Conservation (phyloP, 306 rosid genomes). For the Quercus alba region DNA sequence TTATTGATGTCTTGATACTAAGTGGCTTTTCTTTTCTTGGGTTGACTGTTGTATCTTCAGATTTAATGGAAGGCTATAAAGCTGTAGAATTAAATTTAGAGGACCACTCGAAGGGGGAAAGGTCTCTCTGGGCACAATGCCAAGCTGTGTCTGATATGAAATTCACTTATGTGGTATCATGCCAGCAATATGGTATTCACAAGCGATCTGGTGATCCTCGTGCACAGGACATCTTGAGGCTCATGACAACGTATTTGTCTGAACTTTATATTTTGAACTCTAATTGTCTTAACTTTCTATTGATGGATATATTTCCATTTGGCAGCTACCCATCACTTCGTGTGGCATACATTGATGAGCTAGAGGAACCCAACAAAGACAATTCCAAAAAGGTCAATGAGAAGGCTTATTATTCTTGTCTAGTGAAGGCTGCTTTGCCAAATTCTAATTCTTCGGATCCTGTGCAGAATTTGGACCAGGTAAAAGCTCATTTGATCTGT, state of each 20-base stretch:
- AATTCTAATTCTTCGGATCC: slow-evolving; percentile 79
- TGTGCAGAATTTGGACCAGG: slow-evolving; percentile 87
- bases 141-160: slow-evolving; percentile 98
- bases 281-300: neutral
- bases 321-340: slow-evolving; percentile 92
- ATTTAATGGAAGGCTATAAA: slow-evolving; percentile 94
- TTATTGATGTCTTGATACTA: neutral
- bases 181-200: slow-evolving; percentile 91
- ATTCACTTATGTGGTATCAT: slow-evolving; percentile 92
- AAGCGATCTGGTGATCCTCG: slow-evolving; percentile 83
- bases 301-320: slow-evolving; percentile 17
- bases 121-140: slow-evolving; percentile 89
- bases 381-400: slow-evolving; percentile 66
- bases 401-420: slow-evolving; percentile 82
- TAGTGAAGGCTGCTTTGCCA: slow-evolving; percentile 90
- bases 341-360: slow-evolving; percentile 94
- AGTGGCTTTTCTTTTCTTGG: neutral
- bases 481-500: slow-evolving; percentile 20
- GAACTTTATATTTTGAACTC: neutral
- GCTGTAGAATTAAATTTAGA: slow-evolving; percentile 82
- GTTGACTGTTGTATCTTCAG: slow-evolving; percentile 39
- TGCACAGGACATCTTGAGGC: slow-evolving; percentile 86
- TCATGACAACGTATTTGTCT: slow-evolving; percentile 73
- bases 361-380: slow-evolving; percentile 88
- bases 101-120: slow-evolving; percentile 72